These are phyloP conservation scores for Eucalyptus decipiens DNA, from an alignment of 345 rosid genomes.

Conservation along the genomic window DNA sequence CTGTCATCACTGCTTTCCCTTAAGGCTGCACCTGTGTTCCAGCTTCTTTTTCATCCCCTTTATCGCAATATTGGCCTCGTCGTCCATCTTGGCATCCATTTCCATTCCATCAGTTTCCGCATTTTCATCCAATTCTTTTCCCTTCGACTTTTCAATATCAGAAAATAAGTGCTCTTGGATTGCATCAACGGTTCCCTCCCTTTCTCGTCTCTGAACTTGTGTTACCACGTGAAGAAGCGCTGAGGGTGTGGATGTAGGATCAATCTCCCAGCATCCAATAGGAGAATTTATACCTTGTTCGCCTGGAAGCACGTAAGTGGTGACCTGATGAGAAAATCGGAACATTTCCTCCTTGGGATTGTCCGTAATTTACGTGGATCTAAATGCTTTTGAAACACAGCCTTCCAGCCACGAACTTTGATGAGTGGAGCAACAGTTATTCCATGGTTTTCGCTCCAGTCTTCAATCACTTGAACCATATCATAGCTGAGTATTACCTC, in stretches of 20 bases:
- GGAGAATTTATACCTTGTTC: conserved; percentile 38
- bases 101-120: not conserved
- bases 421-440: conserved; percentile 27
- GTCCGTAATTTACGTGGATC: conserved; percentile 2
- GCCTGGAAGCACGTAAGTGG: conserved; percentile 33
- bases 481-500: conserved; percentile 24
- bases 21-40: not conserved
- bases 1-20: not conserved
- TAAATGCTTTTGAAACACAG: conserved; percentile 14
- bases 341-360: conserved; percentile 44
- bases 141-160: not conserved
- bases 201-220: not conserved
- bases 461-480: conserved; percentile 54
- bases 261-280: conserved; percentile 46
- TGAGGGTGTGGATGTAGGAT: conserved; percentile 45
- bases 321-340: conserved; percentile 60
- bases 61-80: not conserved
- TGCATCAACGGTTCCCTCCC: not conserved
- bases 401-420: conserved; percentile 39
- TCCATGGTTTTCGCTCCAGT: conserved; percentile 26
- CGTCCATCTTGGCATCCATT: not conserved
- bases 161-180: not conserved
- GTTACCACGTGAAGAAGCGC: conserved; percentile 31
- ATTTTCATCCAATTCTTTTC: not conserved
- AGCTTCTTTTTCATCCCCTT: not conserved